phyloP scores from a whole-genome alignment of 2,329 filamentous ascomycete genomes.

The Chaetomium strumarium region DNA sequence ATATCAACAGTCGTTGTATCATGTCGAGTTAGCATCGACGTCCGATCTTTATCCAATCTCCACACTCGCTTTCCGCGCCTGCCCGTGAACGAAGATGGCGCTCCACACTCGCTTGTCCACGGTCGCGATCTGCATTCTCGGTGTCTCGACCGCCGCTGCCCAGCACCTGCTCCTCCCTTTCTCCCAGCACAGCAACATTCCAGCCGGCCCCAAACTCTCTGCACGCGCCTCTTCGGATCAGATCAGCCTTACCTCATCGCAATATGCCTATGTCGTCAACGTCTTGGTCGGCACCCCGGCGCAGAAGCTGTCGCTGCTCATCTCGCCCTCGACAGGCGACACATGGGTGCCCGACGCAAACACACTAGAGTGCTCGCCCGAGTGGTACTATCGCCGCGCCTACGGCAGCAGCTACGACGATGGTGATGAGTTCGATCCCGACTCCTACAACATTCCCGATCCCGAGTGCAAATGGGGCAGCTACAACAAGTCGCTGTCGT shows the following conservation, averaged over 20 bases:
- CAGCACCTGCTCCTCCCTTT: constrained; percentile 23
- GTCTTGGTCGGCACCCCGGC: constrained; percentile 27
- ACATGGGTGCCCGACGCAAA: constrained; percentile 29
- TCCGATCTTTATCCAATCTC: constrained; percentile 6
- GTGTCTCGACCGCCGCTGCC: constrained; percentile 8
- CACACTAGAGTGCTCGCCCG: constrained; percentile 9
- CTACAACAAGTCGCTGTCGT: constrained; percentile 23
- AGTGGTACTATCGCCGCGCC: neutral
- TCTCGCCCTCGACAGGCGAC: constrained; percentile 23
- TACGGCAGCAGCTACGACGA: neutral
- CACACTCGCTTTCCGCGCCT: neutral
- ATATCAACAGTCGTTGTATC: neutral
- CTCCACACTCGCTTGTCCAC: constrained; percentile 13
- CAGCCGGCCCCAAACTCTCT: constrained; percentile 4
- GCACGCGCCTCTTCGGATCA: constrained; percentile 12
- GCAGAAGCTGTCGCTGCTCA: constrained; percentile 26
- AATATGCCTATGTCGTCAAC: constrained; percentile 24
- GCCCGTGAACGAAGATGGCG: constrained; percentile 8
- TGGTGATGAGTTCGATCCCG: neutral
- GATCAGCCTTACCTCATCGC: constrained; percentile 13
- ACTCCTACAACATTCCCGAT: neutral
- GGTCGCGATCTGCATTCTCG: constrained; percentile 5
- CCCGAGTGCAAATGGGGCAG: constrained; percentile 25
- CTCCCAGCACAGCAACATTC: constrained; percentile 2
- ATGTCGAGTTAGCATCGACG: constrained; percentile 14